Evolutionary conservation across 352 stramenopile species (phyloP).

Genomic region (Phytophthora podocarpi): DNA sequence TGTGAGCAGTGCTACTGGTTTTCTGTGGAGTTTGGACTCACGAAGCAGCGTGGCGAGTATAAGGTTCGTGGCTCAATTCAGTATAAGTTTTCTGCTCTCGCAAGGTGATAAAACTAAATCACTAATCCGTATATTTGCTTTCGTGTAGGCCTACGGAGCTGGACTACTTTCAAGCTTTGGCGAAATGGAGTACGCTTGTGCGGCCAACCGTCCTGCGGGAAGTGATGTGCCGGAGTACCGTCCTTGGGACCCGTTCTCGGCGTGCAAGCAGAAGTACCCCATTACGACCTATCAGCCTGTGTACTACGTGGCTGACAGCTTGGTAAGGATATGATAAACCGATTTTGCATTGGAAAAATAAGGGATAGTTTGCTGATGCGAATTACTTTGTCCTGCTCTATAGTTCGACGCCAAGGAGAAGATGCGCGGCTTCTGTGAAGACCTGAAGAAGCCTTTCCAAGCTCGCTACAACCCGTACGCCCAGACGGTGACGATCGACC

Average conservation of each 20-base stretch:
- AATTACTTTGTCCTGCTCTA: neutral
- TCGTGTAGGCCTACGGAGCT: constrained; percentile 91
- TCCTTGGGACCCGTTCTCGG: constrained; percentile 94
- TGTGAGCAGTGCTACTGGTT: constrained; percentile 95
- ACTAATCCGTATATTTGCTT: neutral
- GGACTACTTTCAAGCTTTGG: constrained; percentile 97
- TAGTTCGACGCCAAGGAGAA: constrained; percentile 92
- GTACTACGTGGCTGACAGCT: constrained; percentile 96
- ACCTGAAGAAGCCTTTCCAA: constrained; percentile 95
- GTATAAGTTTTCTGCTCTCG: neutral
- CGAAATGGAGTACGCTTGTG: constrained; percentile 97
- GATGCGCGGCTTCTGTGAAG: constrained; percentile 96
- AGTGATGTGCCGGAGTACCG: constrained; percentile 87
- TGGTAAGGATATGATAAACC: constrained; percentile 52
- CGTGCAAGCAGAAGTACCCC: constrained; percentile 94
- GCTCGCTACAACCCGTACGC: constrained; percentile 94
- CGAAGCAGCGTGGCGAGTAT: constrained; percentile 90
- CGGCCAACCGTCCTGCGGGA: constrained; percentile 56
- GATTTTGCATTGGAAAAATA: neutral
- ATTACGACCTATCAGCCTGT: constrained; percentile 98
- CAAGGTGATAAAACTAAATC: neutral
- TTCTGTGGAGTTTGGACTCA: constrained; percentile 98
- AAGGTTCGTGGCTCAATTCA: constrained; percentile 67
- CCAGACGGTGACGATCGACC: constrained; percentile 84
- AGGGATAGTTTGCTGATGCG: neutral